Evolutionary conservation across 2,329 filamentous ascomycete genomes (phyloP).

Genomic region (Cladosporium austrohemisphaericum): DNA sequence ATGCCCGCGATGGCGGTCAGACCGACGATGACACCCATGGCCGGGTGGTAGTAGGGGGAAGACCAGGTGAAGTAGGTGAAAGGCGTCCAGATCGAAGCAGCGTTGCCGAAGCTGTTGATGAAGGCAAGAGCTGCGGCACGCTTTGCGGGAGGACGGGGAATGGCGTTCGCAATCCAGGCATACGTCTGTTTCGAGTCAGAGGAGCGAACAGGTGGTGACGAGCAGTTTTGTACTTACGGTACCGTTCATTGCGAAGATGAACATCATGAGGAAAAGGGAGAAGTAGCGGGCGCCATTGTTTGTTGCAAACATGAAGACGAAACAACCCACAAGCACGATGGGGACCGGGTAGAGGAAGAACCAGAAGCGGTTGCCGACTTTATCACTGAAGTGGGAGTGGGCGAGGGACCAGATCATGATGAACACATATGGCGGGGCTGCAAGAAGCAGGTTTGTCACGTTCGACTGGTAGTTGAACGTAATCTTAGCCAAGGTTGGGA

Average conservation of each 20-base stretch:
- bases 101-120: constrained; percentile 40
- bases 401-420: constrained; percentile 39
- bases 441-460: constrained; percentile 47
- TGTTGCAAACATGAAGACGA: constrained; percentile 53
- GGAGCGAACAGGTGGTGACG: not conserved
- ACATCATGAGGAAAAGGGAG: constrained; percentile 53
- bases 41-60: constrained; percentile 29
- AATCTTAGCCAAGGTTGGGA: constrained; percentile 47
- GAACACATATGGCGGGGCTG: constrained; percentile 40
- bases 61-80: constrained; percentile 36
- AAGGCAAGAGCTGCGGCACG: constrained; percentile 43
- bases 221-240: constrained; percentile 29
- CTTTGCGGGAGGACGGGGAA: constrained; percentile 41
- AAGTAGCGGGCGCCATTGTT: constrained; percentile 54
- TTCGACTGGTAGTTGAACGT: constrained; percentile 65
- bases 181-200: constrained; percentile 10
- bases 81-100: constrained; percentile 42
- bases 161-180: constrained; percentile 43
- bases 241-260: constrained; percentile 54
- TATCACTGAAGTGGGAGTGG: constrained; percentile 46
- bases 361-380: constrained; percentile 46
- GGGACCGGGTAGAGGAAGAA: constrained; percentile 53
- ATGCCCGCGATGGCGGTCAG: constrained; percentile 27
- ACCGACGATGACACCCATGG: constrained; percentile 34
- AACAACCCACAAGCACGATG: constrained; percentile 47